Percentiles rank a stretch among this genome's conserved stretches.
Evolutionary conservation across 805 yeast species (phyloP).

Genomic region (Suhomyces vadensis): DNA sequence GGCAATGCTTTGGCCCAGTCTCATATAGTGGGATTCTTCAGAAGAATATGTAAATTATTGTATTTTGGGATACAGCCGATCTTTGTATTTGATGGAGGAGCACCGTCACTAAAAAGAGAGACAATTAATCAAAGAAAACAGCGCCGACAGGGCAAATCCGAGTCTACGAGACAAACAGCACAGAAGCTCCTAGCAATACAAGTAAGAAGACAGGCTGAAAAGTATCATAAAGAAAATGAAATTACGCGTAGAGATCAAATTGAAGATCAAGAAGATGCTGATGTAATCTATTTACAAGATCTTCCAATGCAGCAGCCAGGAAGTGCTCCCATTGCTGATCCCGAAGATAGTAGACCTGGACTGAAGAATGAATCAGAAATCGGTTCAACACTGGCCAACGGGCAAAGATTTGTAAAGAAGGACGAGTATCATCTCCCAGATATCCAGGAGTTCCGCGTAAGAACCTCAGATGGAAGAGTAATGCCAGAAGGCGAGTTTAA

Average conservation of each 20-base stretch:
- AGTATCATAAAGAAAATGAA: not conserved
- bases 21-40: slow-evolving; percentile 92
- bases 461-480: slow-evolving; percentile 66
- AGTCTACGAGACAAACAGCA: slow-evolving; percentile 72
- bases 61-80: slow-evolving; percentile 87
- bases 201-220: slow-evolving; percentile 54
- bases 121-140: slow-evolving; percentile 76
- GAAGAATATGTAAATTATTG: slow-evolving; percentile 86
- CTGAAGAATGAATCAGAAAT: slow-evolving; percentile 12
- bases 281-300: slow-evolving; percentile 26
- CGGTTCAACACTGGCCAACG: not conserved
- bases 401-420: slow-evolving; percentile 44
- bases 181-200: slow-evolving; percentile 77
- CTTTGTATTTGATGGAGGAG: slow-evolving; percentile 95
- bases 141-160: slow-evolving; percentile 71
- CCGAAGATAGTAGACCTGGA: slow-evolving; percentile 9
- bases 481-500: slow-evolving; percentile 72
- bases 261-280: slow-evolving; percentile 14
- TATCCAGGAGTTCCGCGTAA: slow-evolving; percentile 54
- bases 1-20: slow-evolving; percentile 78
- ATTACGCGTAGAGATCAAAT: slow-evolving; percentile 2
- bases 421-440: slow-evolving; percentile 90
- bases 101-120: slow-evolving; percentile 76
- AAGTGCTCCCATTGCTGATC: not conserved
- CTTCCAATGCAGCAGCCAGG: slow-evolving; percentile 22